Base-by-base conservation (phyloP, 2,329 filamentous ascomycete genomes). In the Hypoxylon sp. region DNA sequence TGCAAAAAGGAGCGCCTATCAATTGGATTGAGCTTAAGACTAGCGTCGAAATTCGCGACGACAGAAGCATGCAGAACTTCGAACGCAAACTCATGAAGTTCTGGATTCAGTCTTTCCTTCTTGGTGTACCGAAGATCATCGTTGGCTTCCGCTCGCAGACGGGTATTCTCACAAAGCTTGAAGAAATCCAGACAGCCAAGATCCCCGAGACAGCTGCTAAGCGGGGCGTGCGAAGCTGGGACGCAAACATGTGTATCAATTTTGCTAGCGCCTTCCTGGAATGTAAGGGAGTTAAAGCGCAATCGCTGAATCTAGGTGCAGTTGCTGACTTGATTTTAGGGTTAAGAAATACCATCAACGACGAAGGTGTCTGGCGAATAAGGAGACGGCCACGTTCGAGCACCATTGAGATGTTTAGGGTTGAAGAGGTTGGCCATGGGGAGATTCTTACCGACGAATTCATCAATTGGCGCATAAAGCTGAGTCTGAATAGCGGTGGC, bases 11-110 rank as follows among this genome's bases (percentile, higher is more conserved):
- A 52, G 84, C 85, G n/a, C 89, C 91, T 0, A 91, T 93, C 70
- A 93, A 95, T 74, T 99, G 94, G 92, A 91, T 98, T 32, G 96
- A 99, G 80, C 86, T 99, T 63, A 99, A 99, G 79, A 99, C 96
- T 0, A 89, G 89, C n/a, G 90, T 88, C 43, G 89, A 91, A 70
- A 90, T 95, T 53, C 84, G 84, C 56, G 87, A 87, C 66, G 85
- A 90, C 1, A 86, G 88, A 50, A 92, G 96, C 74, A 85, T 89
- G 75, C 80, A 90, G 19, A 91, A 89, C 69, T 97, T 95, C 77
- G 93, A 98, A 80, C 88, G 92, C 52, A 98, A 98, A 78, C 86
- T 98, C 60, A 87, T 97, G 80, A 97, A 97, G 76, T 97, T 95
- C 81, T 99, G 96, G 96, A 93, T 95, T 13, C 96, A 98, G 79